These are phyloP conservation scores for Akebia trifoliata DNA, from an alignment of 164 flowering plant genomes.

Conservation along the genomic window DNA sequence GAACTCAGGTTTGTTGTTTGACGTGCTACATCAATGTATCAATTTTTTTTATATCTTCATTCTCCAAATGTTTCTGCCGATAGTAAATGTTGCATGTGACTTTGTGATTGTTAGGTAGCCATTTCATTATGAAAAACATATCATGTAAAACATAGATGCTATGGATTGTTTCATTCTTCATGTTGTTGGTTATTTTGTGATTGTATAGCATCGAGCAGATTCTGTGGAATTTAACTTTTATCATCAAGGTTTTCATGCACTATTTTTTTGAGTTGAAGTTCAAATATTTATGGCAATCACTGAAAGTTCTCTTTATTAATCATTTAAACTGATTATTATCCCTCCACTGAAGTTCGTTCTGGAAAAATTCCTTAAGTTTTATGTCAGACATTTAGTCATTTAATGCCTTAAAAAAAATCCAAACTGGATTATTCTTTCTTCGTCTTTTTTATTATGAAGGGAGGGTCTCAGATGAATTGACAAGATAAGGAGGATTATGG, in stretches of 20 bases:
- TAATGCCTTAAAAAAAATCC: too few species aligned
- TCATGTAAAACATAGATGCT: background rate
- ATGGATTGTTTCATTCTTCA: background rate
- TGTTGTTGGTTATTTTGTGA: background rate
- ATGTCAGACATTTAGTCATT: too few species aligned
- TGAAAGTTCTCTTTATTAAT: background rate
- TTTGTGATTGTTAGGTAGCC: background rate
- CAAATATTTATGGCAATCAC: background rate
- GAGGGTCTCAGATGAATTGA: too few species aligned
- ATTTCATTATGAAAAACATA: background rate
- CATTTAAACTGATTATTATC: background rate
- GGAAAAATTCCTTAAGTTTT: constrained; percentile 3
- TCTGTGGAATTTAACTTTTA: background rate
- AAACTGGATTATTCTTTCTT: too few species aligned
- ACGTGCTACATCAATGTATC: background rate
- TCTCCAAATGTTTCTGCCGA: background rate
- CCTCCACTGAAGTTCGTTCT: background rate
- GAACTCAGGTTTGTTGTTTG: constrained; percentile 58
- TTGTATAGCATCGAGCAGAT: background rate
- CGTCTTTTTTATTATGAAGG: too few species aligned
- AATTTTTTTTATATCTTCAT: background rate
- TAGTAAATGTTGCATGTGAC: background rate
- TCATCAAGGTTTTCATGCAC: background rate
- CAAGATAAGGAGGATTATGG: too few species aligned
- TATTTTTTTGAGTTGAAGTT: background rate